Evolutionary conservation across 148 eudicot species (phyloP).

Genomic region (Chenopodium formosanum): DNA sequence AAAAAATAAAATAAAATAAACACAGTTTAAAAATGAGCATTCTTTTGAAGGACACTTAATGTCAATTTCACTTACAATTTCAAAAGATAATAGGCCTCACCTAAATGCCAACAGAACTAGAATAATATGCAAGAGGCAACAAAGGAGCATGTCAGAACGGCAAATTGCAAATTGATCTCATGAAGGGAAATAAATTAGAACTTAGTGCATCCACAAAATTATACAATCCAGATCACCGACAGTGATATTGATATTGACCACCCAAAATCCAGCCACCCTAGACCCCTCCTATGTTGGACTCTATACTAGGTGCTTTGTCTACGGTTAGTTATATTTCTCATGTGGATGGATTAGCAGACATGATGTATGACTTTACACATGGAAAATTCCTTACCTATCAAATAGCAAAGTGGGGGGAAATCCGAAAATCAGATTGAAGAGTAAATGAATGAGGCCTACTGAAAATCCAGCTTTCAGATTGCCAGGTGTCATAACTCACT

Average conservation of each 20-base stretch:
- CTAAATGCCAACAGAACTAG: not conserved
- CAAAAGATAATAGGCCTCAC: not conserved
- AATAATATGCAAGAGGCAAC: not conserved
- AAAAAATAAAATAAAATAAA: not conserved
- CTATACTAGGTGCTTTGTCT: not conserved
- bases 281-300: not conserved
- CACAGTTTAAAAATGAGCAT: not conserved
- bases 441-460: not conserved
- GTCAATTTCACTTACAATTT: not conserved
- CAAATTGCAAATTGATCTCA: constrained; percentile 15
- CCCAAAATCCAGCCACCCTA: not conserved
- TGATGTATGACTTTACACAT: not conserved
- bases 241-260: not conserved
- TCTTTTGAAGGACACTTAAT: not conserved
- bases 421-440: not conserved
- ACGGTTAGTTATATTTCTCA: not conserved
- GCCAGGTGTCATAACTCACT: not conserved
- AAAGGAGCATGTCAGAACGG: not conserved
- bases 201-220: not conserved
- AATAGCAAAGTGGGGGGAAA: not conserved
- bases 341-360: not conserved
- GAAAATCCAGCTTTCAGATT: not conserved
- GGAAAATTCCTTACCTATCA: not conserved
- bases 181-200: not conserved
- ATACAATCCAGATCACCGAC: not conserved